Evolutionary conservation across 495 filamentous ascomycete species (phyloP), one percentile per base, ranked within the genome.

Genomic region (Neurospora sp.): DNA sequence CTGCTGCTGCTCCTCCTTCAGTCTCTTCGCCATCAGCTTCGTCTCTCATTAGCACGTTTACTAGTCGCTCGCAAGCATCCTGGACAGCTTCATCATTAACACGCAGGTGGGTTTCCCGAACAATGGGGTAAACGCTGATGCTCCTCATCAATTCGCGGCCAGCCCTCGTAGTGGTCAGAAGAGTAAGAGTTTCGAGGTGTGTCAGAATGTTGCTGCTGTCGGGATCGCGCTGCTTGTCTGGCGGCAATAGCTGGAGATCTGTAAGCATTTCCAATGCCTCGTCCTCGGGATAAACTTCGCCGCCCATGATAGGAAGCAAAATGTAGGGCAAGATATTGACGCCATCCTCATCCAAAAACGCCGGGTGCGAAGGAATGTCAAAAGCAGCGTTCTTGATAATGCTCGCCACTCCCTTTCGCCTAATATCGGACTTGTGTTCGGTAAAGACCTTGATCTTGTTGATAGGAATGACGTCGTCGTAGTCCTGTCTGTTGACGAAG

Each of bases 391-490:
- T 97, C 82, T 97, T 97, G 76, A 98, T 93, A 18, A 92, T 92
- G 38, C 89, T 92, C n/a, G 96, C 94, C 39, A 97, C 93, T 10
- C 96, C 96, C 76, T 92, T 94, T 73, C 95, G 85, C 72, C 95
- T 89, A 39, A 97, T 88, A 39, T 88, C 83, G 27, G 92, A 92
- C 74, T 88, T 85, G 81, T 97, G 93, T 81, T 96, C 93, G 4
- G 94, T 97, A 82, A 98, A 97, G 46, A 98, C 93, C 42, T 90
- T 90, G 69, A 97, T 84, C 84, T 98, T 98, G 69, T 92, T 92
- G 72, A 95, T 84, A 1, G 95, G 93, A 9, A 97, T 87, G n/a
- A 94, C 87, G 3, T 78, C 83, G 79, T 96, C 93, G 79, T 96
- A 94, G 9, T 87, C 85, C 77, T 94, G 93, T 70, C 85, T 87